A percentile compares a stretch with the other conserved stretches of the same genome.
phyloP scores from a whole-genome alignment of 768 basidiomycete species.

The Hypholoma fasciculare region DNA sequence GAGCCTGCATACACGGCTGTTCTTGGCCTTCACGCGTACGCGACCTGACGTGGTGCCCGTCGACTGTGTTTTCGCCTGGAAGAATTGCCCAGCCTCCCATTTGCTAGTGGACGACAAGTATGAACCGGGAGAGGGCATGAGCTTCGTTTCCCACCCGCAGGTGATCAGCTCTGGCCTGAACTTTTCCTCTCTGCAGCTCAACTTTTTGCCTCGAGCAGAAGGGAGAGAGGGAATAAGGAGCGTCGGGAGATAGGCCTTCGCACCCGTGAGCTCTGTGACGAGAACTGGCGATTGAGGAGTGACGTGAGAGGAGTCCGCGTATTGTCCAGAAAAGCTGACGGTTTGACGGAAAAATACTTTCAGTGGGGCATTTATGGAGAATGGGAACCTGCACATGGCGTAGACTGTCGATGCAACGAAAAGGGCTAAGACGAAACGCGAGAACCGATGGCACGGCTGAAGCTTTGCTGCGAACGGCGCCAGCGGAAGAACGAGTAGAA shows the following conservation, averaged over 20 bases:
- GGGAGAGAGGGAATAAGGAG: constrained; percentile 20
- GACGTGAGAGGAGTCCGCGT: neutral
- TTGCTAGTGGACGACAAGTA: neutral
- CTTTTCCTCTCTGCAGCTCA: constrained; percentile 15
- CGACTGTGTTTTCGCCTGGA: constrained; percentile 42
- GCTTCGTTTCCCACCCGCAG: constrained; percentile 26
- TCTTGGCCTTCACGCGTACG: constrained; percentile 51
- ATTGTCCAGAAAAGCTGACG: constrained; percentile 37
- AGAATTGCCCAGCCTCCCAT: constrained; percentile 15
- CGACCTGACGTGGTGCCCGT: constrained; percentile 44
- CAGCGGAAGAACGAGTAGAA: constrained; percentile 23
- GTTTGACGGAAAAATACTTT: constrained; percentile 73
- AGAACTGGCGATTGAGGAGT: neutral
- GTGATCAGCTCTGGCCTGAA: constrained; percentile 18
- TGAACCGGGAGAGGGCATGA: neutral
- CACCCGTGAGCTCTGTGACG: constrained; percentile 19
- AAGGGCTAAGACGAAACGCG: constrained; percentile 34
- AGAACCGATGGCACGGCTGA: constrained; percentile 19
- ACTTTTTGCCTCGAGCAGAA: constrained; percentile 16
- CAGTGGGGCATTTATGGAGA: constrained; percentile 56
- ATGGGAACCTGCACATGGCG: constrained; percentile 54
- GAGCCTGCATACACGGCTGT: constrained; percentile 65
- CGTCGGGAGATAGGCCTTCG: constrained; percentile 16
- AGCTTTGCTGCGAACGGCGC: constrained; percentile 27
- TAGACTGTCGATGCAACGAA: constrained; percentile 48